phyloP scores from a whole-genome alignment of 495 filamentous ascomycete species.

The Sabuloglossum arenarium region DNA sequence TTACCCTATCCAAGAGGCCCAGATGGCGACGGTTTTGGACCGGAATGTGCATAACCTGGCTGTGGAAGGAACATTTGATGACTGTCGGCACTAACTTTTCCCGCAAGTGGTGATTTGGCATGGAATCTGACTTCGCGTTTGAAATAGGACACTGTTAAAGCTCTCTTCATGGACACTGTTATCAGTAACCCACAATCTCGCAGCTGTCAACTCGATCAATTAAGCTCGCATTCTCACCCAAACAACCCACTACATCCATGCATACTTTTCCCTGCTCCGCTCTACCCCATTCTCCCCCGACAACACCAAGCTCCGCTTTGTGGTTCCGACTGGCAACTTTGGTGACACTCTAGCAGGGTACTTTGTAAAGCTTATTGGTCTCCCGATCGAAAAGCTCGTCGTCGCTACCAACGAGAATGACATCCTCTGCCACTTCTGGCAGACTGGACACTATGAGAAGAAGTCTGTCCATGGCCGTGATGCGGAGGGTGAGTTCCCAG shows the following conservation, averaged over 20 bases:
- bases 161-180: constrained; percentile 61
- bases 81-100: constrained; percentile 34
- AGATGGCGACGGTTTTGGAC: constrained; percentile 86
- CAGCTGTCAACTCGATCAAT: constrained; percentile 82
- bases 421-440: constrained; percentile 62
- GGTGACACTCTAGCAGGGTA: constrained; percentile 89
- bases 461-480: constrained; percentile 31
- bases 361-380: constrained; percentile 78
- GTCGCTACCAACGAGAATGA: constrained; percentile 90
- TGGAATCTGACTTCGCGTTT: neutral
- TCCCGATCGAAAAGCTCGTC: constrained; percentile 64
- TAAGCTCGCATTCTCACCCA: constrained; percentile 82
- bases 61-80: constrained; percentile 77
- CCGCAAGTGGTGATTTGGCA: neutral
- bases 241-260: constrained; percentile 78
- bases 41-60: constrained; percentile 76
- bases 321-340: constrained; percentile 87
- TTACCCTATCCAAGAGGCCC: constrained; percentile 71
- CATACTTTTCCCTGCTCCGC: constrained; percentile 59
- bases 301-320: constrained; percentile 46
- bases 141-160: constrained; percentile 68
- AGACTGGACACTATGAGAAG: constrained; percentile 66
- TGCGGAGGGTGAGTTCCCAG: constrained; percentile 32
- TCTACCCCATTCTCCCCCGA: constrained; percentile 24
- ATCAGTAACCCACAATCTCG: constrained; percentile 59